Percentiles rank a stretch among this genome's conserved stretches.
phyloP scores from a whole-genome alignment of 2,329 filamentous ascomycete genomes.

The Penicillium glabrum region DNA sequence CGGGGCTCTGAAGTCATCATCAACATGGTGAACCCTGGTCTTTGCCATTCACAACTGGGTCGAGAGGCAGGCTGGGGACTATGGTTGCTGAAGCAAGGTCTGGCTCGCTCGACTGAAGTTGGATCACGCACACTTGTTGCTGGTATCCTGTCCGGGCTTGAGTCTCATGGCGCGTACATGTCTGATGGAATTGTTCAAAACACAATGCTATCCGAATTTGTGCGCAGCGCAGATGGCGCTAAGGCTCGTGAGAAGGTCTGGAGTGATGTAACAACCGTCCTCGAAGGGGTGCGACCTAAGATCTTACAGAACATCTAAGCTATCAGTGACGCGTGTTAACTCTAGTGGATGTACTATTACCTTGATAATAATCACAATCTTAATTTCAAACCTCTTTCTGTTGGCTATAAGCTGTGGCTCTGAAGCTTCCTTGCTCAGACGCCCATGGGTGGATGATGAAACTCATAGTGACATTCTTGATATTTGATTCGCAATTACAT shows the following conservation, averaged over 20 bases:
- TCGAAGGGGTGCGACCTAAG: conserved; percentile 32
- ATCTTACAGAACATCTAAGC: background rate
- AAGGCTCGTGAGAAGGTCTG: conserved; percentile 43
- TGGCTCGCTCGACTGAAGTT: conserved; percentile 48
- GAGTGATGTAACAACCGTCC: conserved; percentile 42
- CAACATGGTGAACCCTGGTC: conserved; percentile 55
- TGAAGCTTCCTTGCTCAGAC: too few species aligned
- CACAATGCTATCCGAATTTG: conserved; percentile 34
- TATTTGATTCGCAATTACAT: background rate
- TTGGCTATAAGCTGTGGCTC: background rate
- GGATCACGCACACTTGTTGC: conserved; percentile 49
- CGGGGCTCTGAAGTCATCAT: conserved; percentile 43
- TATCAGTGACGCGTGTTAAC: background rate
- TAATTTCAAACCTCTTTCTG: fast-evolving
- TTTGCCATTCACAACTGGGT: conserved; percentile 51
- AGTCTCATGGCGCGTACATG: conserved; percentile 51
- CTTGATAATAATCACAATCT: background rate
- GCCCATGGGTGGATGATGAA: background rate
- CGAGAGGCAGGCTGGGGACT: conserved; percentile 32
- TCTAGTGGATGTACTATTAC: background rate
- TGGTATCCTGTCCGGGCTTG: conserved; percentile 38
- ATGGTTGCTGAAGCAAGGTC: conserved; percentile 26
- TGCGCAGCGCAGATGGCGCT: conserved; percentile 41
- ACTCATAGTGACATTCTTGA: background rate
- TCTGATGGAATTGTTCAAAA: conserved; percentile 33